These are phyloP conservation scores for Ustilaginoidea virens DNA, from an alignment of 2,329 filamentous ascomycete species.

Conservation along the genomic window DNA sequence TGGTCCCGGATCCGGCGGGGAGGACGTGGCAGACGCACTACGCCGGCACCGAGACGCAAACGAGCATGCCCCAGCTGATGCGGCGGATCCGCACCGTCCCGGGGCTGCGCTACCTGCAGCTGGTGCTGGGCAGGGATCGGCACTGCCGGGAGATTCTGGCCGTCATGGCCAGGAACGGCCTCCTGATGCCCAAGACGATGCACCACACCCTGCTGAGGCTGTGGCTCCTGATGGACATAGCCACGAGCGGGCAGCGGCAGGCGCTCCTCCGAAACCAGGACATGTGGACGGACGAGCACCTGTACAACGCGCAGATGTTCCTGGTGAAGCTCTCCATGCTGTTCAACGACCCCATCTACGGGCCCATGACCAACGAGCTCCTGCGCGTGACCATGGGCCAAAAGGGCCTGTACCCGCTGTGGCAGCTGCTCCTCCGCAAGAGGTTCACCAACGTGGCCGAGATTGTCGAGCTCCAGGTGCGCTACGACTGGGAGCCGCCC, in stretches of 20 bases:
- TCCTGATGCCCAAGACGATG: conserved; percentile 35
- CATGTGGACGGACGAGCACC: conserved; percentile 42
- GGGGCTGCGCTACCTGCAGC: conserved; percentile 49
- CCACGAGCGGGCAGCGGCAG: conserved; percentile 38
- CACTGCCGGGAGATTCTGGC: conserved; percentile 47
- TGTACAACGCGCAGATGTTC: conserved; percentile 49
- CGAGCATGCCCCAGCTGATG: conserved; percentile 4
- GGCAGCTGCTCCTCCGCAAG: conserved; percentile 42
- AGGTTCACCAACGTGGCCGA: conserved; percentile 33
- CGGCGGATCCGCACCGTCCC: conserved; percentile 36
- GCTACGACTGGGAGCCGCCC: conserved; percentile 36
- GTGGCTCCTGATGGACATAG: conserved; percentile 59
- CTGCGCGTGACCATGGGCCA: conserved; percentile 46
- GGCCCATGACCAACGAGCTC: conserved; percentile 32
- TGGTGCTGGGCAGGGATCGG: conserved; percentile 45
- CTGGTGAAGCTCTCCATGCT: conserved; percentile 57
- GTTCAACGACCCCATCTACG: conserved; percentile 47
- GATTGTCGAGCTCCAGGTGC: conserved; percentile 38
- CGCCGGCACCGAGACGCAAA: conserved; percentile 1
- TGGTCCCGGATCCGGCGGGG: conserved; percentile 43
- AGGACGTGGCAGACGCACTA: conserved; percentile 19
- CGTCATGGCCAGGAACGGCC: conserved; percentile 40
- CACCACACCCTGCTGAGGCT: conserved; percentile 41
- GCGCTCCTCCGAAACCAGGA: conserved; percentile 33
- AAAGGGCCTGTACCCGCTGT: conserved; percentile 37